These are phyloP conservation scores for Globisporangium perplexum DNA, from an alignment of 352 stramenopile genomes.

Conservation along the genomic window DNA sequence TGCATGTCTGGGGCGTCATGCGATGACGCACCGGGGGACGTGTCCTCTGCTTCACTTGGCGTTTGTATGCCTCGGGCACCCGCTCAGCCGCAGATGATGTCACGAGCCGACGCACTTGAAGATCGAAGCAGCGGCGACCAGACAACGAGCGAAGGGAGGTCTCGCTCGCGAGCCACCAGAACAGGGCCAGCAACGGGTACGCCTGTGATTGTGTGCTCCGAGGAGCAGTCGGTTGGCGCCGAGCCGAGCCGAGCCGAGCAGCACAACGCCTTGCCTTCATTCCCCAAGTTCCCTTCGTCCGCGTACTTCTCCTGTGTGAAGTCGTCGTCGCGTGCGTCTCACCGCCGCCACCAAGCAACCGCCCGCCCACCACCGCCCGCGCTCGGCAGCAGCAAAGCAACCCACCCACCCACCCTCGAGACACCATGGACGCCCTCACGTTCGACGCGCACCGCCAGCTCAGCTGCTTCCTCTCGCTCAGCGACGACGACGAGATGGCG, in stretches of 20 bases:
- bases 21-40: background rate
- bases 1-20: background rate
- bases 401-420: background rate
- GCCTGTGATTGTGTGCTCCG: background rate
- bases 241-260: background rate
- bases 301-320: conserved; percentile 1
- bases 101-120: background rate
- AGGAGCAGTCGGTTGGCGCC: background rate
- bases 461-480: conserved; percentile 65
- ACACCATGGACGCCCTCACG: conserved; percentile 31
- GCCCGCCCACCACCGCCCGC: no score
- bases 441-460: conserved; percentile 57
- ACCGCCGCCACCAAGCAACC: background rate
- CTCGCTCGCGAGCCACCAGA: background rate
- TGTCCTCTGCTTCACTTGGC: background rate
- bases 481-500: conserved; percentile 65
- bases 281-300: conserved; percentile 9
- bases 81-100: background rate
- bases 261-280: background rate
- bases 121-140: background rate
- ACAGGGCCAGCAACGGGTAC: background rate
- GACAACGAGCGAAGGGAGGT: background rate
- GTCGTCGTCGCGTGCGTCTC: background rate
- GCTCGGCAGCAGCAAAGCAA: conserved; percentile 3
- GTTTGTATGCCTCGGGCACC: background rate